Evolutionary conservation across 2,329 filamentous ascomycete genomes (phyloP), one percentile per base, ranked within the genome.

Genomic region (Scytalidium sp.): DNA sequence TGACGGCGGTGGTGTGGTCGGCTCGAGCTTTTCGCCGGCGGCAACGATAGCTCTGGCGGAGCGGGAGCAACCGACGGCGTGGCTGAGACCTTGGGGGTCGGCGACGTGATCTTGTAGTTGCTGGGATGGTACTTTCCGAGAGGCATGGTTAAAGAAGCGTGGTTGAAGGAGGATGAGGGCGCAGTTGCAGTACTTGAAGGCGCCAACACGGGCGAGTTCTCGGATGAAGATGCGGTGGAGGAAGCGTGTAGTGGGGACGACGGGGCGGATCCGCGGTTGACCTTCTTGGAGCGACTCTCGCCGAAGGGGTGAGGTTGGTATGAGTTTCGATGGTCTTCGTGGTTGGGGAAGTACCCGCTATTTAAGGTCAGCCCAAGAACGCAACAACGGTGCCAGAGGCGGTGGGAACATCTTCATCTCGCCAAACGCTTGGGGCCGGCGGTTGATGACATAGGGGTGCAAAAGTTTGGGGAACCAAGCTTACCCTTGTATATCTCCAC

Each of bases 101-200:
- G n/a, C 53, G 59, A 15, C 55, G 32, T 53, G 42, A 45, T 65
- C 56, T 81, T 78, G 57, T 82, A 84, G 64, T 84, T 84, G 21
- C 79, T 76, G 1, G 81, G 81, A 51, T 84, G 83, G 58, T 84
- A 85, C 65, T 84, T 84, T 20, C 81, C 81, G 66, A 82, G 70
- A 0, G 80, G 78, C 25, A 81, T 65, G 65, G 29, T 6, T 52
- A 45, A 21, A 54, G 50, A 9, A 56, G 59, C 52, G 55, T 60
- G 17, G 39, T 52, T 19, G 51, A 50, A 20, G 44, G 45, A 21
- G 49, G 49, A 19, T 43, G 42, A 19, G 49, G 51, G 20, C 13
- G 25, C 7, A 8, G 41, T 49, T 29, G 43, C 23, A 19, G 21
- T 32, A 32, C 44, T 47, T n/a, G 50, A 7, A 29, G 25, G 25